Evolutionary conservation across 225 moss, liverwort and hornwort genomes (phyloP).

Genomic region (Marchantia polymorpha): DNA sequence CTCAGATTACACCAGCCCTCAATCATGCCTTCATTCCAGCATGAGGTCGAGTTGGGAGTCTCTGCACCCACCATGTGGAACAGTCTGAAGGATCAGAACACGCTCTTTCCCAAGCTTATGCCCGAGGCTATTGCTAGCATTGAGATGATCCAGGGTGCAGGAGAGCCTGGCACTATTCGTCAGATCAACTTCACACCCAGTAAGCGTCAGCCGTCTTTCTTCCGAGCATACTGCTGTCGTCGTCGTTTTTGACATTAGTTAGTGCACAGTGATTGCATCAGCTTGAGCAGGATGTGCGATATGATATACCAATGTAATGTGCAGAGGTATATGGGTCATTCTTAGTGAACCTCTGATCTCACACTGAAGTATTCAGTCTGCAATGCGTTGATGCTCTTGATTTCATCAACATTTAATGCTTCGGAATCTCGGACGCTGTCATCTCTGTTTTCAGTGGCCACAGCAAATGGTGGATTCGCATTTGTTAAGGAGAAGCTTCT

Average conservation of each 20-base stretch:
- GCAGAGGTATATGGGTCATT: neutral
- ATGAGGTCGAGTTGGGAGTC: slow-evolving; percentile 2
- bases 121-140: slow-evolving; percentile 10
- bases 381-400: neutral
- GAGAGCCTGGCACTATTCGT: neutral
- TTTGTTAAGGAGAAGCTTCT: neutral
- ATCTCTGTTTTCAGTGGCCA: neutral
- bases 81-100: slow-evolving; percentile 10
- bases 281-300: neutral
- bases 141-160: neutral
- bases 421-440: neutral
- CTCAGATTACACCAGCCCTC: neutral
- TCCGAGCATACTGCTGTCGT: too few relatives aligned
- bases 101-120: slow-evolving; percentile 3
- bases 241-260: neutral
- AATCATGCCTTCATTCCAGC: neutral
- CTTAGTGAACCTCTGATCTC: neutral
- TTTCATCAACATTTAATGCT: neutral
- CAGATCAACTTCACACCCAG: neutral
- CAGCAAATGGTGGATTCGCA: neutral
- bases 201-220: neutral
- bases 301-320: neutral
- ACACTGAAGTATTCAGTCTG: neutral
- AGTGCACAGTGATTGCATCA: neutral
- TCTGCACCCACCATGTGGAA: neutral